Base-by-base conservation (phyloP, 148 eudicot species). In the Linanthus parryae region DNA sequence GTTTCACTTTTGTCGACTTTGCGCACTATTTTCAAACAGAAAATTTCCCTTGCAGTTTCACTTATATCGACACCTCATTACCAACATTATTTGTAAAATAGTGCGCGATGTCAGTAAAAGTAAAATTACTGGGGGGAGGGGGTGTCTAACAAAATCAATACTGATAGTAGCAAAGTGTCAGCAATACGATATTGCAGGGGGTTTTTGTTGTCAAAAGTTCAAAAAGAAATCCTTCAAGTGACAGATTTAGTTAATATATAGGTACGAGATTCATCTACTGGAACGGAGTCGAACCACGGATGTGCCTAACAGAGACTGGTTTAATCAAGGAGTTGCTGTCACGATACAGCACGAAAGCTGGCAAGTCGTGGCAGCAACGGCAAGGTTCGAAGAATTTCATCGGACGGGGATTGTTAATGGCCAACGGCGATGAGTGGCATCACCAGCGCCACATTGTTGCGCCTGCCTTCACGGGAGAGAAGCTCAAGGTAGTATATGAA, bases 301-400 rank as follows among this genome's bases (percentile, higher is more conserved):
- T 85, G 85, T 85, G 89, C 68, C 22, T 85, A 29, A 76, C 81
- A 14, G 95, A 85, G 34, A 70, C 81, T 6, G 75, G 68, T 8
- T 69, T 85, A 56, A 85, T 85, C 5, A 82, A 77, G 51, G 95
- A 85, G 35, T 50, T 82, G 13, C 49, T 85, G 1, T 66, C 76
- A 7, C 81, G 79, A 52, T 75, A 82, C 69, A 82, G 73, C 58
- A 60, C 44, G 2, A 10, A 58, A 4, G 71, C 85, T 0, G 95
- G 95, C 0, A 85, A 78, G 56, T 85, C 95, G 37, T 85, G 95
- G 95, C 64, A 67, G n/a, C 95, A 85, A 56, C 81, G 76, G 54
- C 81, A 85, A 61, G 95, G 95, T 0, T 63, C 83, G 0, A 85
- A 85, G 52, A 70, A 82, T 61, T 85, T 85, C 57, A 70, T 85